Evolutionary conservation across 306 rosid species (phyloP).

Genomic region (Quillaja saponaria): DNA sequence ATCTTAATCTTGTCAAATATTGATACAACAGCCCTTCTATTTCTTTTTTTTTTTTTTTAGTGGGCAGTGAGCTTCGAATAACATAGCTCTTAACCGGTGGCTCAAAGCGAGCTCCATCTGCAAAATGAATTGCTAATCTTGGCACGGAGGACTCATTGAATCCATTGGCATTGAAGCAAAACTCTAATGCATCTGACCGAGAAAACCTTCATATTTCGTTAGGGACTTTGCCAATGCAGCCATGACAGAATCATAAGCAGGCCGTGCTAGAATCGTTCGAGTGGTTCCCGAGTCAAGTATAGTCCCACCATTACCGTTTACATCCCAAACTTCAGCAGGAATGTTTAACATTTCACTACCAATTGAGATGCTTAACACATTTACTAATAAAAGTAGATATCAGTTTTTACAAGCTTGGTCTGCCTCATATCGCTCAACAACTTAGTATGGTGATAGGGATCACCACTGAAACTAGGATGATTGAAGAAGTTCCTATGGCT

Average conservation of each 20-base stretch:
- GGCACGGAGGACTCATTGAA: slow-evolving; percentile 44
- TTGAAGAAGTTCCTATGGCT: slow-evolving; percentile 49
- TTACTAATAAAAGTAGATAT: slow-evolving; percentile 51
- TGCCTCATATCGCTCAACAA: slow-evolving; percentile 5
- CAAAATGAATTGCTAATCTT: slow-evolving; percentile 57
- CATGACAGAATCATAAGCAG: slow-evolving; percentile 45
- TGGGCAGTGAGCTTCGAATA: too few species aligned
- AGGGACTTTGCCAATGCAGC: slow-evolving; percentile 32
- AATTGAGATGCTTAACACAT: slow-evolving; percentile 46
- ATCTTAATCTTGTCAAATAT: too few species aligned
- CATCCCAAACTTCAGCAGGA: slow-evolving; percentile 54
- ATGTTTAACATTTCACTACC: slow-evolving; percentile 44
- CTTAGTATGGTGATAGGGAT: neutral
- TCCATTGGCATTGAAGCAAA: slow-evolving; percentile 50
- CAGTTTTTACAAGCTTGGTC: slow-evolving; percentile 41
- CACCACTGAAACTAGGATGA: slow-evolving; percentile 49
- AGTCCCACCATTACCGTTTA: slow-evolving; percentile 48
- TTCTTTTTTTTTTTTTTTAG: too few species aligned
- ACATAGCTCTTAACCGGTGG: slow-evolving; percentile 73
- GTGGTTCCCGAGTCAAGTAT: slow-evolving; percentile 72
- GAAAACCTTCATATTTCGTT: neutral
- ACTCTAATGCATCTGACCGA: slow-evolving; percentile 29
- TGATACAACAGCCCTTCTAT: too few species aligned
- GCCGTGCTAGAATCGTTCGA: slow-evolving; percentile 36
- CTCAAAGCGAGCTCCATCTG: slow-evolving; percentile 49